phyloP scores from a whole-genome alignment of 1,284 basidiomycete genomes.

The Boletus sp. region DNA sequence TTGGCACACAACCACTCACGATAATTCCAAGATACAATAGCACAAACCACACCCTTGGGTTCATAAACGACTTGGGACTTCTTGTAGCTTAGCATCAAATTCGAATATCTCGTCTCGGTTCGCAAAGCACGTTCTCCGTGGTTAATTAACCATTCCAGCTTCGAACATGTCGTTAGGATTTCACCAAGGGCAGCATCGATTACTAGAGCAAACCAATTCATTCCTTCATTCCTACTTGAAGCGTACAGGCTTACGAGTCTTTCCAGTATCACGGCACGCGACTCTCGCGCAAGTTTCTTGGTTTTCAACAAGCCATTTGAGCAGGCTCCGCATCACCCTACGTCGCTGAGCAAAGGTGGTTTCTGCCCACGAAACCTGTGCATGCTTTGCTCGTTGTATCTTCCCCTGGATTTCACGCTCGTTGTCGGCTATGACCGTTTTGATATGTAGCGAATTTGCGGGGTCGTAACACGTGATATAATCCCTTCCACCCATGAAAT shows the following conservation, averaged over 20 bases:
- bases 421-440: conserved; percentile 69
- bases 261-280: conserved; percentile 95
- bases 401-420: conserved; percentile 69
- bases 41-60: conserved; percentile 92
- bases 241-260: conserved; percentile 72
- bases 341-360: conserved; percentile 80
- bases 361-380: conserved; percentile 72
- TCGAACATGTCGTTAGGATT: conserved; percentile 86
- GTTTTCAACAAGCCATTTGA: conserved; percentile 90
- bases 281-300: conserved; percentile 85
- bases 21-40: conserved; percentile 95
- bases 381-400: conserved; percentile 65
- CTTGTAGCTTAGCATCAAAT: conserved; percentile 88
- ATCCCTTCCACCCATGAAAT: conserved; percentile 51
- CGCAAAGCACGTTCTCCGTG: conserved; percentile 77
- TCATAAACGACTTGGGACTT: conserved; percentile 83
- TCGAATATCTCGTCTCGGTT: conserved; percentile 73
- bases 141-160: conserved; percentile 85
- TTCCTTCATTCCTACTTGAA: not conserved
- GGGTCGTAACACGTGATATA: conserved; percentile 94
- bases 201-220: conserved; percentile 49
- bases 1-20: conserved; percentile 51
- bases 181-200: conserved; percentile 91
- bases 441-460: conserved; percentile 80
- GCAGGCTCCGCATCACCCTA: conserved; percentile 81